Evolutionary conservation across 2,329 filamentous ascomycete genomes (phyloP), one percentile per base, ranked within the genome.

Genomic region (Epichloe aotearoae): DNA sequence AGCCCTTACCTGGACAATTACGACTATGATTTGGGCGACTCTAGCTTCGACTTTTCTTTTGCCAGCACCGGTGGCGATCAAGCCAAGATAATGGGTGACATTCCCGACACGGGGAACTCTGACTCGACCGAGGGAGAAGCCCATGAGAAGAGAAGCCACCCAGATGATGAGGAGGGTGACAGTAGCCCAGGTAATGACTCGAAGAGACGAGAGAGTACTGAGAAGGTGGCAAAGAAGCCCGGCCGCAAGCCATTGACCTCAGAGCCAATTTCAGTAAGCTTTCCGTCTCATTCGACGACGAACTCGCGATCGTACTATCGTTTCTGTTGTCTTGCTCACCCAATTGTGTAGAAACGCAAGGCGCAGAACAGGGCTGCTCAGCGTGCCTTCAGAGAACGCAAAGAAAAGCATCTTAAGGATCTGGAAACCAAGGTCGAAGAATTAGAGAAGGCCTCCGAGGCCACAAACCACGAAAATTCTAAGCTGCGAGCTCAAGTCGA

Each of bases 241-340:
- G 93, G 93, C 47, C 82, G 93, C 56, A 98, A 98, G 74, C 93
- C 91, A 19, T 75, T 97, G 61, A 97, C 88, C 46, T 94, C 88
- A 20, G 93, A 97, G 68, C 93, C 93, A 23, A 97, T 87, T 59
- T 93, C 90, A 58, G 91, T 97, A 82, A 73, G 90, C 80, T 54
- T 43, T 19, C 50, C 20, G 39, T 43, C 30, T 30, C 45, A 10
- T 30, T 30, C 26, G 26, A 30, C 1, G 26, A 10, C 8, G 8
- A 30, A 30, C 3, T 30, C 26, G 26, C 39, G 49, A 17, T 39
- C 14, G 3, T 26, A 5, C 8, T 17, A 45, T 30, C 26, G 15
- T 12, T 15, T 44, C 11, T 48, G 23, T 30, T 42, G 43, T 23
- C 5, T 40, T 40, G 12, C 50, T 57, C 47, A 55, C 57, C 52